Evolutionary conservation across 2,329 filamentous ascomycete genomes (phyloP).

Genomic region (Periconia sp.): DNA sequence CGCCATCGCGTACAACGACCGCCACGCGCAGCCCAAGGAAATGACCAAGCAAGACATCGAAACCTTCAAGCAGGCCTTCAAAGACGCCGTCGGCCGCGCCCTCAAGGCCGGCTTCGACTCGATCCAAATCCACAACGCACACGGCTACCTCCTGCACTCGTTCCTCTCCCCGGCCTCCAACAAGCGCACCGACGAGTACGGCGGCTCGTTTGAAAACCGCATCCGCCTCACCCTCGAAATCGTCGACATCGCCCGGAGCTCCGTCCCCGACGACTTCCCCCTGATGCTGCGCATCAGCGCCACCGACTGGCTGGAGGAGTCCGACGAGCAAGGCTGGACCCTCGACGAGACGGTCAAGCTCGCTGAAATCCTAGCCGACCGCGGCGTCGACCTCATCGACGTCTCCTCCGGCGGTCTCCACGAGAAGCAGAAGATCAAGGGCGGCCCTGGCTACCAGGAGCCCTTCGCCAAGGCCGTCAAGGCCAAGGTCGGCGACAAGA

Average conservation of each 20-base stretch:
- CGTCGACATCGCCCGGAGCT: constrained; percentile 61
- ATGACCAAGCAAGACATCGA: constrained; percentile 71
- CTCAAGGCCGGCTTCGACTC: constrained; percentile 69
- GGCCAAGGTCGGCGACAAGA: constrained; percentile 68
- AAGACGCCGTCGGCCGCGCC: constrained; percentile 59
- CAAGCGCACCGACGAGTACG: constrained; percentile 67
- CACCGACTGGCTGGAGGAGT: constrained; percentile 72
- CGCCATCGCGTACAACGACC: constrained; percentile 63
- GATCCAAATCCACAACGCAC: constrained; percentile 79
- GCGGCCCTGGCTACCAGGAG: constrained; percentile 71
- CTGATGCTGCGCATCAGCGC: constrained; percentile 74
- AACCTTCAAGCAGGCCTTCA: constrained; percentile 64
- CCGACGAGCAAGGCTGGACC: constrained; percentile 65
- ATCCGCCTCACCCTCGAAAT: constrained; percentile 68
- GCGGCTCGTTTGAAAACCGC: constrained; percentile 72
- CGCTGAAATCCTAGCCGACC: constrained; percentile 66
- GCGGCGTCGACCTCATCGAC: constrained; percentile 81
- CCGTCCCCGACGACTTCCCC: constrained; percentile 68
- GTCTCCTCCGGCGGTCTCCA: constrained; percentile 76
- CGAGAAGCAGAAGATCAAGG: constrained; percentile 60
- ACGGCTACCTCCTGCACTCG: constrained; percentile 72
- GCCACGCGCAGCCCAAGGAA: constrained; percentile 64
- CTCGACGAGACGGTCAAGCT: constrained; percentile 65
- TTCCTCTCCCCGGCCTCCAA: constrained; percentile 75
- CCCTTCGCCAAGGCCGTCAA: constrained; percentile 73